Conservation (phyloP, 306 rosid genomes). For the Clitoria ternatea region DNA sequence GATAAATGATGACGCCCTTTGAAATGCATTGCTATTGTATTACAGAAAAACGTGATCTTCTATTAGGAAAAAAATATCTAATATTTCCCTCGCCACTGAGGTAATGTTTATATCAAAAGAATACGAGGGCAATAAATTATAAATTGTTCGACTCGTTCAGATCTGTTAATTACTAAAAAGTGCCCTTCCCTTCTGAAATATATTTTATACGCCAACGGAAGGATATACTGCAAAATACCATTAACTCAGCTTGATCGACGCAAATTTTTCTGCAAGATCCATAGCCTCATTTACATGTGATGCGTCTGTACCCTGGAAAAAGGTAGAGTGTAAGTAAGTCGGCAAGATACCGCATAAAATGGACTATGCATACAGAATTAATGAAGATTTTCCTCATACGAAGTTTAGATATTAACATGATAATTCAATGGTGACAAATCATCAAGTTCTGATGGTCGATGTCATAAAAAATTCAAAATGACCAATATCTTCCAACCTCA, state of each 20-base stretch:
- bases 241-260: constrained; percentile 59
- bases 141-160: neutral
- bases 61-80: neutral
- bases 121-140: neutral
- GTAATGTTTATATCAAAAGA: neutral
- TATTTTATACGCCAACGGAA: constrained; percentile 4
- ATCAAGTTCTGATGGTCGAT: neutral
- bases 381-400: neutral
- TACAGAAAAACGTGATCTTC: constrained; percentile 3
- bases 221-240: constrained; percentile 14
- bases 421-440: neutral
- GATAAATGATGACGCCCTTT: neutral
- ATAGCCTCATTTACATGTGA: constrained; percentile 69
- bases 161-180: constrained; percentile 4
- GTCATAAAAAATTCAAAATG: neutral
- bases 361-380: neutral
- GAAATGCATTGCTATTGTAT: neutral
- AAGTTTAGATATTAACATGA: neutral
- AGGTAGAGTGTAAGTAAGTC: neutral
- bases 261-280: constrained; percentile 63
- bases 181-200: neutral
- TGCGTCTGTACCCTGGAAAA: constrained; percentile 85
- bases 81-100: neutral
- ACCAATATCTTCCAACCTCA: neutral
- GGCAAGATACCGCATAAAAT: neutral